Base-by-base conservation (phyloP, 768 basidiomycete genomes). In the Boletus speciosus region DNA sequence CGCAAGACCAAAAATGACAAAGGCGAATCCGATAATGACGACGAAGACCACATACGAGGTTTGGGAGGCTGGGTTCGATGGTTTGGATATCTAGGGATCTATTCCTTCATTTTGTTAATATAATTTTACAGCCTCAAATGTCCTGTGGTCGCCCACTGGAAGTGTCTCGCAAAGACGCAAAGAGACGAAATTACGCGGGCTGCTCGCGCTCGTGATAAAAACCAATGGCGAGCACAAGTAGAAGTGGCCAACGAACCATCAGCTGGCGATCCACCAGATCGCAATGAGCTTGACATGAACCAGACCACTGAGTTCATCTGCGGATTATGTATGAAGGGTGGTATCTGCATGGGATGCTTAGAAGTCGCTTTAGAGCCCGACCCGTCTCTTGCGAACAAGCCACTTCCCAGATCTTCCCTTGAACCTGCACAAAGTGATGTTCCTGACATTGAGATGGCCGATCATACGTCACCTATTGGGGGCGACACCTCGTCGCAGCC, bases 11-110 rank as follows among this genome's bases (percentile, higher is more conserved):
- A 71, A 55, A 64, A 62, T 21, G 59, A 72, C 7, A 75, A 78
- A n/a, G 77, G 78, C 39, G 85, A 82, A 47, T 51, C 59, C 4
- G 63, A 69, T 10, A 82, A 80, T 19, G 77, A 82, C 31, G 84
- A 86, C 40, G 72, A 77, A 36, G 80, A 82, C 36, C 74, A 71
- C 45, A 70, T 83, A 10, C 70, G 57, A 12, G 65, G 68, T 7
- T 71, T 86, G 43, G 91, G 91, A 12, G 91, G 91, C 27, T 94
- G 91, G 91, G 82, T 93, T 58, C 79, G 82, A 71, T 94, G 91
- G 90, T 90, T 66, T 52, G 79, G 27, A 71, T 41, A 32, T 47
- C n/a, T n/a, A 36, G 0, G 1, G 1, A 32, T 36, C 5, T 40
- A 31, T 41, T 53, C 41, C 43, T 41, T 49, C 40, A 32, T 38